phyloP scores from a whole-genome alignment of 129 eudicot species.

The Flaveria brownii region DNA sequence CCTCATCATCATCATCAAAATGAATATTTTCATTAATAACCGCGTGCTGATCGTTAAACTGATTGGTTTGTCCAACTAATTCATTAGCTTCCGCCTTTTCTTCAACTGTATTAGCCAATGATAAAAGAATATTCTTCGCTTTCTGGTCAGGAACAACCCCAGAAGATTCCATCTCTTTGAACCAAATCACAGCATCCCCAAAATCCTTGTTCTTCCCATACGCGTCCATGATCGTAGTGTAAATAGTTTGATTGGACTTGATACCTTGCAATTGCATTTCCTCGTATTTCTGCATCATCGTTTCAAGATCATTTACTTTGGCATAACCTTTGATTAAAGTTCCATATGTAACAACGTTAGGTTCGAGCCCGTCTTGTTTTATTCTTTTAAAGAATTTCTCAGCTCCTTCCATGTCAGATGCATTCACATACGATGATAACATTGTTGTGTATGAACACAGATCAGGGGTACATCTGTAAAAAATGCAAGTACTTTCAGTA shows the following conservation, averaged over 20 bases:
- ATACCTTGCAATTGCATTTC: conserved; percentile 67
- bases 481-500: not conserved
- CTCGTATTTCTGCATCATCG: conserved; percentile 83
- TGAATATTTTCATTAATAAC: conserved; percentile 27
- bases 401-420: conserved; percentile 96
- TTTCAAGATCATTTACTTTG: conserved; percentile 58
- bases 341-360: conserved; percentile 74
- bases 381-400: conserved; percentile 81
- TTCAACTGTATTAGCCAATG: conserved; percentile 75
- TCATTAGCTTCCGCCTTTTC: conserved; percentile 62
- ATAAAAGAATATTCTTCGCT: conserved; percentile 82
- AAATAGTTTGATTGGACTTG: conserved; percentile 65
- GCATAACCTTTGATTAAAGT: conserved; percentile 91
- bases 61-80: conserved; percentile 45
- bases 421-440: conserved; percentile 87
- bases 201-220: conserved; percentile 80
- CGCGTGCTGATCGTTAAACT: conserved; percentile 16
- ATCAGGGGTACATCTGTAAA: conserved; percentile 81
- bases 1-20: conserved; percentile 40
- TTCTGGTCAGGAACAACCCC: conserved; percentile 82
- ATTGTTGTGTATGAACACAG: conserved; percentile 87
- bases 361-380: conserved; percentile 72
- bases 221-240: conserved; percentile 97
- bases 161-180: conserved; percentile 71
- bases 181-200: conserved; percentile 81